Conservation (phyloP, 1,284 basidiomycete species). For the Termitomyces sp. region DNA sequence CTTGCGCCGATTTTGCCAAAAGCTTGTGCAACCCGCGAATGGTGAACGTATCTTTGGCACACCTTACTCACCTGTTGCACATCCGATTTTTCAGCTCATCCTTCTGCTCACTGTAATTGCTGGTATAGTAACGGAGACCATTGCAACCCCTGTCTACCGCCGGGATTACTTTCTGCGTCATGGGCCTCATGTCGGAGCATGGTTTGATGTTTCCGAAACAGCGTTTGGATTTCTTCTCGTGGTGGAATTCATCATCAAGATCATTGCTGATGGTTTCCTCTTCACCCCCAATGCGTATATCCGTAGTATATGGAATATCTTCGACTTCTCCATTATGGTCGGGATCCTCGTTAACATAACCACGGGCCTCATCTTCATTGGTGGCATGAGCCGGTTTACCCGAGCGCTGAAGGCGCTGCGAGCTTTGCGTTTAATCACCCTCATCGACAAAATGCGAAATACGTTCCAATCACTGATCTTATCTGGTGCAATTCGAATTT, state of each 20-base stretch:
- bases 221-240: conserved; percentile 76
- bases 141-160: conserved; percentile 87
- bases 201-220: conserved; percentile 87
- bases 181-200: conserved; percentile 64
- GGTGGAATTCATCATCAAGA: conserved; percentile 85
- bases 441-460: conserved; percentile 81
- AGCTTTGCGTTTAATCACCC: conserved; percentile 86
- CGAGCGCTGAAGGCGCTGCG: conserved; percentile 87
- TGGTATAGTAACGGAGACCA: conserved; percentile 79
- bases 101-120: conserved; percentile 79
- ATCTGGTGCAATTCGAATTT: conserved; percentile 79
- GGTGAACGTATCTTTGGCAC: conserved; percentile 83
- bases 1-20: conserved; percentile 79
- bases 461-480: conserved; percentile 93
- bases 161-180: conserved; percentile 63
- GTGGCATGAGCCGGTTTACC: conserved; percentile 79
- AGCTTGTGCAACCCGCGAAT: conserved; percentile 76
- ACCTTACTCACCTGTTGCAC: conserved; percentile 60
- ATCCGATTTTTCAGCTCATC: conserved; percentile 71
- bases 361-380: conserved; percentile 74
- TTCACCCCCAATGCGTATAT: conserved; percentile 96
- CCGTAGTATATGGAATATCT: conserved; percentile 86
- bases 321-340: conserved; percentile 85
- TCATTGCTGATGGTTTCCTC: conserved; percentile 88
- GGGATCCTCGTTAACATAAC: conserved; percentile 82